Base-by-base conservation (phyloP, 1,284 basidiomycete genomes). In the Malassezia sp. region DNA sequence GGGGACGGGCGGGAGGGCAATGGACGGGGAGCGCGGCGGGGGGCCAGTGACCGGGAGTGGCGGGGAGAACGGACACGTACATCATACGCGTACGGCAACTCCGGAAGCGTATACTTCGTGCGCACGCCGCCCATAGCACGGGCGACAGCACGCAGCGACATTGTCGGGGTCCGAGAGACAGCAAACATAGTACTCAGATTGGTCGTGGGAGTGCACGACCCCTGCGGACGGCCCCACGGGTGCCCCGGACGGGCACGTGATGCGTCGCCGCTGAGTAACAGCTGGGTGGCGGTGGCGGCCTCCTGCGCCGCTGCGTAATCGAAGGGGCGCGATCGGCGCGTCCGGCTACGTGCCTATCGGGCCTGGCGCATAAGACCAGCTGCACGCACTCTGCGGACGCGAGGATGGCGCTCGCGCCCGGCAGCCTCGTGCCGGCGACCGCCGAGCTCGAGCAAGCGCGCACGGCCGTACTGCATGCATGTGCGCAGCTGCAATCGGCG, bases 101-200 rank as follows among this genome's bases (percentile, higher is more conserved):
- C 57, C 24, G 67, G 67, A n/a, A 70, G 63, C 8, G 65, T 68
- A 60, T 70, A 63, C 59, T 70, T 68, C 34, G 46, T 32, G 11
- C 67, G 59, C 33, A 59, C 48, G 17, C 49, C 44, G n/a, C n/a
- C n/a, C n/a, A n/a, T n/a, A n/a, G n/a, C n/a, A n/a, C n/a, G n/a
- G n/a, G n/a, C n/a, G n/a, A n/a, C n/a, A n/a, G n/a, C n/a, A n/a
- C n/a, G n/a, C n/a, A n/a, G n/a, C n/a, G n/a, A n/a, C n/a, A n/a
- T n/a, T n/a, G n/a, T n/a, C n/a, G n/a, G n/a, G n/a, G n/a, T n/a
- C n/a, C 48, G 26, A 12, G 41, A 41, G 20, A 50, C 26, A 5
- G 42, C 37, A 27, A 50, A 50, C 48, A 50, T 50, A 21, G 26
- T 45, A 5, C 20, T 30, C 9, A 18, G 29, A 23, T 15, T 18